Conservation (phyloP, 2,329 filamentous ascomycete species). For the Tetracladium maxilliforme region DNA sequence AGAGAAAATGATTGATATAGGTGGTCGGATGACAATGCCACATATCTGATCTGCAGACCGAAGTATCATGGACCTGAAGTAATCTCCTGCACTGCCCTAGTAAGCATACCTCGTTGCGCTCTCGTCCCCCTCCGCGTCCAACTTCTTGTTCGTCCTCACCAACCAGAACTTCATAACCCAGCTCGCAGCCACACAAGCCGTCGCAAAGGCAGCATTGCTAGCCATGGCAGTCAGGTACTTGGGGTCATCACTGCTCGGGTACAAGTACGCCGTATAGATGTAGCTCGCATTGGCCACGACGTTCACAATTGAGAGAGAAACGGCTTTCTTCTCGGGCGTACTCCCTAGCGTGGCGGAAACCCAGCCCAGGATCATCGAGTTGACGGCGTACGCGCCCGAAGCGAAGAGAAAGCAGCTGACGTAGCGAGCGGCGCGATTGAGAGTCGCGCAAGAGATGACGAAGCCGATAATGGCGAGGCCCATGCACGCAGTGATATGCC, state of each 20-base stretch:
- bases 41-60: too few species aligned
- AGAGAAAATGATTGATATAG: too few species aligned
- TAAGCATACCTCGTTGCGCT: constrained; percentile 6
- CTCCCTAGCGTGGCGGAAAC: constrained; percentile 8
- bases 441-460: constrained; percentile 11
- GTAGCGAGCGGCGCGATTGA: constrained; percentile 15
- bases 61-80: too few species aligned
- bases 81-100: constrained; percentile 2
- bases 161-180: constrained; percentile 18
- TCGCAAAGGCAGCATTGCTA: constrained; percentile 15
- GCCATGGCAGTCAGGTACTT: constrained; percentile 16
- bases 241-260: constrained; percentile 12
- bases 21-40: too few species aligned
- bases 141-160: constrained; percentile 15
- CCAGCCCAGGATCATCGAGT: constrained; percentile 13
- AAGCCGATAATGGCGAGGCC: constrained; percentile 14
- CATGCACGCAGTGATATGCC: constrained; percentile 15
- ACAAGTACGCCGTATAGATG: constrained; percentile 9
- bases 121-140: constrained; percentile 5
- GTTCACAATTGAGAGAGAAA: constrained; percentile 6
- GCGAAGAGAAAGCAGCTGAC: constrained; percentile 17
- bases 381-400: constrained; percentile 13
- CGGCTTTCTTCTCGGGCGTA: constrained; percentile 9
- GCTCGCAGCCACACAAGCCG: constrained; percentile 15
- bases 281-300: constrained; percentile 6